A percentile compares a stretch with the other conserved stretches of the same genome.
phyloP scores from a whole-genome alignment of 176 grass and related monocot genomes.

The Hyparrhenia diplandra region DNA sequence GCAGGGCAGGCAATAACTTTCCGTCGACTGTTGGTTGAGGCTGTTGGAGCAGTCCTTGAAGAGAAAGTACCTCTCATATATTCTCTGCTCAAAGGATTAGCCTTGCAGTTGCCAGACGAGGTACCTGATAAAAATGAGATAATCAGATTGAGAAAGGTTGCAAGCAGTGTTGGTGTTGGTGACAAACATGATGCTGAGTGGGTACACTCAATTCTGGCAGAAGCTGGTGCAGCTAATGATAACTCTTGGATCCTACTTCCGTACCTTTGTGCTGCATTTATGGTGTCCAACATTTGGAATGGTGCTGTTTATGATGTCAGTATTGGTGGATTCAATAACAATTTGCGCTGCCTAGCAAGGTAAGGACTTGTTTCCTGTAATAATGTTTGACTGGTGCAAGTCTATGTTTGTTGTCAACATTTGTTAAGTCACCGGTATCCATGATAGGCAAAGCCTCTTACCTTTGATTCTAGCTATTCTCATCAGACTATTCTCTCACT shows the following conservation, averaged over 20 bases:
- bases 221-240: conserved; percentile 65
- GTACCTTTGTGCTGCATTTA: conserved; percentile 93
- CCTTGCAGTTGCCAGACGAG: conserved; percentile 71
- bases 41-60: conserved; percentile 71
- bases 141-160: conserved; percentile 76
- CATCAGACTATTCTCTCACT: neutral
- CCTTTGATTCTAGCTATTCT: conserved; percentile 3
- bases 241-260: conserved; percentile 95
- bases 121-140: conserved; percentile 84
- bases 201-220: conserved; percentile 76
- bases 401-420: neutral
- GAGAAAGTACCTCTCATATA: conserved; percentile 89
- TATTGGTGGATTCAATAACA: conserved; percentile 83
- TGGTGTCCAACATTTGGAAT: conserved; percentile 88
- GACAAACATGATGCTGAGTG: conserved; percentile 90
- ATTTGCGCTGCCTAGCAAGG: conserved; percentile 92
- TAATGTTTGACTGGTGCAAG: conserved; percentile 9
- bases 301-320: conserved; percentile 68
- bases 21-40: conserved; percentile 73
- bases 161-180: conserved; percentile 61
- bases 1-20: conserved; percentile 94
- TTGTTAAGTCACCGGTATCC: neutral
- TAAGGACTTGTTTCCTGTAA: conserved; percentile 28
- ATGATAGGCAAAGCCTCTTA: neutral
- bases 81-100: conserved; percentile 68